Conservation (phyloP, 768 basidiomycete species). For the Tubosaeta sp. region DNA sequence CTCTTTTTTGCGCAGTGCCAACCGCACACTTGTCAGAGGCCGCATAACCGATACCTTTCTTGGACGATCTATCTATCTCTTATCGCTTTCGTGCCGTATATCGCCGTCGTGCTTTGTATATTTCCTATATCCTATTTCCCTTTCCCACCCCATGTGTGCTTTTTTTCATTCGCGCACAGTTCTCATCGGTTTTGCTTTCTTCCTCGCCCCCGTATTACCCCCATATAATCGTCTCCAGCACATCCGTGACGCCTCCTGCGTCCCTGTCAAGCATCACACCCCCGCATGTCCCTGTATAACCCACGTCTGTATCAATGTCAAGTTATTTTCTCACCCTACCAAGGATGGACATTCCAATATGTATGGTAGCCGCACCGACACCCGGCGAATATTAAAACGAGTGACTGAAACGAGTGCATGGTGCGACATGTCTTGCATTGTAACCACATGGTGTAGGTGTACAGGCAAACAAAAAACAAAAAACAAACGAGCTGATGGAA, state of each 20-base stretch:
- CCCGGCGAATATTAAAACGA: neutral
- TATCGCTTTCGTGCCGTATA: conserved; percentile 15
- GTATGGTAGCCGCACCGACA: neutral
- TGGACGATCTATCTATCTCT: conserved; percentile 7
- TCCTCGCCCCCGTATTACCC: neutral
- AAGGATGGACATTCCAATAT: neutral
- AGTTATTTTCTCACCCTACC: neutral
- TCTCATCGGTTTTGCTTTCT: neutral
- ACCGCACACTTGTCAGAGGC: neutral
- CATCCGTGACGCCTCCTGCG: neutral
- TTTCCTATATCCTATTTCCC: neutral
- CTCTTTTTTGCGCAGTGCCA: neutral
- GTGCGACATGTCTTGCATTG: neutral
- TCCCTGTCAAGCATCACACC: neutral
- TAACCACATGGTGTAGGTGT: neutral
- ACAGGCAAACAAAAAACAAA: neutral
- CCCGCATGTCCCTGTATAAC: neutral
- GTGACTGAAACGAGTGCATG: neutral
- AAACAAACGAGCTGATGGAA: neutral
- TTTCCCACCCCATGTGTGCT: neutral
- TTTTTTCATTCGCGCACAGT: neutral
- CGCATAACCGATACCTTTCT: conserved; percentile 14
- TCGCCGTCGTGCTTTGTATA: conserved; percentile 15
- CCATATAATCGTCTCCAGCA: neutral
- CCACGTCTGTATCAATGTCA: conserved; percentile 22